Conservation (phyloP, 345 rosid genomes). For the rapeseed (Brassica napus) region DNA sequence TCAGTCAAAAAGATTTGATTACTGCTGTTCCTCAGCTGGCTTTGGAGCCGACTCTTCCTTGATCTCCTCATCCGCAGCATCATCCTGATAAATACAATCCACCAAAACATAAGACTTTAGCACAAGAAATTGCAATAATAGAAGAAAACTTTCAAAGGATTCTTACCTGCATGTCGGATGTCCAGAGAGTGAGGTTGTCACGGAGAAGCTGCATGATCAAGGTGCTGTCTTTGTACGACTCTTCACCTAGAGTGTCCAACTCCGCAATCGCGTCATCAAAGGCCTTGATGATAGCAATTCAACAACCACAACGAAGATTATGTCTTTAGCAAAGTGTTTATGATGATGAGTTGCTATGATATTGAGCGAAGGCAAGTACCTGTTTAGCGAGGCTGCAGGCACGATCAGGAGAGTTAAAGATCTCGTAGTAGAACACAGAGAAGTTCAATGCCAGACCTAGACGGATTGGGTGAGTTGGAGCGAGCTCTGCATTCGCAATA, state of each 20-base stretch:
- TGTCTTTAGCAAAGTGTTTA: not conserved
- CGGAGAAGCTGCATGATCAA: slow-evolving; percentile 99
- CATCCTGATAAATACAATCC: slow-evolving; percentile 54
- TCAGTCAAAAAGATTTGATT: slow-evolving; percentile 20
- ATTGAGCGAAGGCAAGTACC: slow-evolving; percentile 41
- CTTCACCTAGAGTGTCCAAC: slow-evolving; percentile 94
- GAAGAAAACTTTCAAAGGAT: not conserved
- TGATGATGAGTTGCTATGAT: not conserved
- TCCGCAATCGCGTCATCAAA: slow-evolving; percentile 98
- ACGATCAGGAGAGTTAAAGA: slow-evolving; percentile 90
- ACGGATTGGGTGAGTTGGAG: slow-evolving; percentile 95
- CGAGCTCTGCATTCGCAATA: slow-evolving; percentile 79
- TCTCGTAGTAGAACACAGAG: slow-evolving; percentile 92
- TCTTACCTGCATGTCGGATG: slow-evolving; percentile 93
- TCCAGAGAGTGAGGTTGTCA: slow-evolving; percentile 97
- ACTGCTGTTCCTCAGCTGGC: slow-evolving; percentile 66
- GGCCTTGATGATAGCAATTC: slow-evolving; percentile 48
- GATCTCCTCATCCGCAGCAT: slow-evolving; percentile 76
- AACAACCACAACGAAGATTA: slow-evolving; percentile 9
- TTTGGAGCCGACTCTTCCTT: slow-evolving; percentile 76
- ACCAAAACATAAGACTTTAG: not conserved
- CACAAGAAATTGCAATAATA: not conserved
- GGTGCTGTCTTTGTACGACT: slow-evolving; percentile 97
- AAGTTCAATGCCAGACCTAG: slow-evolving; percentile 90
- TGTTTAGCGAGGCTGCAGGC: slow-evolving; percentile 95